Evolutionary conservation across 257 asterid species (phyloP), one percentile per base, ranked within the genome.

Genomic region (Anisodus acutangulus): DNA sequence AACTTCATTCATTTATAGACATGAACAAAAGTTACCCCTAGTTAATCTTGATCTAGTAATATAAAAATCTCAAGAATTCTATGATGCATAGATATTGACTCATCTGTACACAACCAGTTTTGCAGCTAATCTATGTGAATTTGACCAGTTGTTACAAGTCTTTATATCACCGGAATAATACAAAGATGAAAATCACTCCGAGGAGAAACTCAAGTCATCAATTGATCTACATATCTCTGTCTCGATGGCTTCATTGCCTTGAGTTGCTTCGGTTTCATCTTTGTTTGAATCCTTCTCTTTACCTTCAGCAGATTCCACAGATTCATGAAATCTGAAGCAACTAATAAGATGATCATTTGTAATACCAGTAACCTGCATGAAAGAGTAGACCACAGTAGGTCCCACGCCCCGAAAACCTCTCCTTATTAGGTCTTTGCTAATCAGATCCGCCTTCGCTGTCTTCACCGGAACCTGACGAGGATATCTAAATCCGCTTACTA

Each of bases 331-430:
- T 83, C 92, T 88, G 86, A 88, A 91, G 85, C 91, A 91, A 58
- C 86, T 85, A 37, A 85, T 59, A 45, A 90, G 90, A 82, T 96
- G 99, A 86, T 96, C 99, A 41, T 94, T 94, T 54, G 98, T 93
- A 35, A 96, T 89, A 84, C 99, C 99, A 63, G 94, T 89, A 31
- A 86, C 98, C 88, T 96, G 99, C 98, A 96, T 96, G 86, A 96
- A 96, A 9, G 99, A 94, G 92, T 96, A 94, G 58, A 93, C 92
- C 1, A 92, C 98, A 19, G 98, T 96, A 12, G 98, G 98, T 9
- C 98, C 99, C 6, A 94, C 97, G 78, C 99, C 98, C 58, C 98
- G 95, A n/a, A 96, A 93, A 55, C 98, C 99, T 90, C 99, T 92
- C 83, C 94, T 88, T 26, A 94, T 91, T 3, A 96, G 93, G 87